Percentiles rank a stretch among this genome's conserved stretches.
These are phyloP conservation scores for Neltuma alba DNA, from an alignment of 306 rosid species.

Conservation along the genomic window DNA sequence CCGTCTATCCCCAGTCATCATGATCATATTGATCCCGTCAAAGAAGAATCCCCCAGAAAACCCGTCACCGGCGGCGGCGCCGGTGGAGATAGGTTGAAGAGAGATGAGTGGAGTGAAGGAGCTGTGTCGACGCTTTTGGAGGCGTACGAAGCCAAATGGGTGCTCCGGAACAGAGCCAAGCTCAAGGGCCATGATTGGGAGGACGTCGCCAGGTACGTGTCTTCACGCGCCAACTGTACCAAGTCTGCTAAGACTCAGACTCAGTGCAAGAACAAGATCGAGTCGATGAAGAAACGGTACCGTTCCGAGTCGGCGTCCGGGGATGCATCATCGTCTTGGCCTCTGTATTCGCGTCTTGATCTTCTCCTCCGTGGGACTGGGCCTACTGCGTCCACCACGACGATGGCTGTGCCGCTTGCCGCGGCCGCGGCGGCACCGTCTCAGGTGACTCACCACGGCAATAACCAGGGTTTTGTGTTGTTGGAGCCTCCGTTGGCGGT, in stretches of 20 bases:
- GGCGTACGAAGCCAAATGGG: constrained; percentile 87
- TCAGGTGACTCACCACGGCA: background rate
- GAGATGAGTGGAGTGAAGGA: constrained; percentile 99
- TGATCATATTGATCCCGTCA: background rate
- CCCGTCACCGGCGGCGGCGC: background rate
- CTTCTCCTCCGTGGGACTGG: constrained; percentile 78
- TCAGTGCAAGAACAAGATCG: constrained; percentile 98
- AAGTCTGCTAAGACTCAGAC: constrained; percentile 87
- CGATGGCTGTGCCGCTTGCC: background rate
- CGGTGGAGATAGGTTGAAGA: constrained; percentile 61
- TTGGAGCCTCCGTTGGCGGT: constrained; percentile 54
- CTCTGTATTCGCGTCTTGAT: constrained; percentile 78
- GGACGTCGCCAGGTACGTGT: constrained; percentile 76
- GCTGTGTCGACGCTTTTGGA: constrained; percentile 88
- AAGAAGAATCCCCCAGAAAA: constrained; percentile 64
- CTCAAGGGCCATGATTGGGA: constrained; percentile 98
- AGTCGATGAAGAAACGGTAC: constrained; percentile 95
- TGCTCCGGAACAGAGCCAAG: constrained; percentile 84
- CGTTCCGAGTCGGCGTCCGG: constrained; percentile 77
- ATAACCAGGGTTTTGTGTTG: constrained; percentile 49
- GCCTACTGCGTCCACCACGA: constrained; percentile 32
- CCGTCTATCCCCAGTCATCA: background rate
- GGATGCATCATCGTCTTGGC: constrained; percentile 75
- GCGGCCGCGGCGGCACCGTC: background rate
- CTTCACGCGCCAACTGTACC: constrained; percentile 61